Conservation (phyloP, 768 basidiomycete species). For the Tulasnella sp. region DNA sequence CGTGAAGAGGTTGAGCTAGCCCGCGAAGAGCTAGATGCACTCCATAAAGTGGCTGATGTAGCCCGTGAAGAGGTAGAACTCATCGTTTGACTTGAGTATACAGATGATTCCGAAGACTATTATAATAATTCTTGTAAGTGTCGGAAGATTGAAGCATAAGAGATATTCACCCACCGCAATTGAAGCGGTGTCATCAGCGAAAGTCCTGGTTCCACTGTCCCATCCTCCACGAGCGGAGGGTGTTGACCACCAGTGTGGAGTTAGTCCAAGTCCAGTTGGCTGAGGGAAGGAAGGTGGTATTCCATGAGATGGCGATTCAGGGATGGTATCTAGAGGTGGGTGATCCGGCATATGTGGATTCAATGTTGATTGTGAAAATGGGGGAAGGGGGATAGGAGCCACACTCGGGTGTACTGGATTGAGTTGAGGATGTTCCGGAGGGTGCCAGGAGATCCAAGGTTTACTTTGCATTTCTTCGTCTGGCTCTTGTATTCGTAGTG, state of each 20-base stretch:
- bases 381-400: background rate
- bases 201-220: slow-evolving; percentile 41
- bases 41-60: too few species aligned
- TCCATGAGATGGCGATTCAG: too few species aligned
- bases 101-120: slow-evolving; percentile 34
- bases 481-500: too few species aligned
- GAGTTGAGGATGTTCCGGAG: background rate
- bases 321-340: too few species aligned
- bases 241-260: too few species aligned
- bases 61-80: slow-evolving; percentile 62
- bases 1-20: too few species aligned
- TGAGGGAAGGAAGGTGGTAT: too few species aligned
- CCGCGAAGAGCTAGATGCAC: too few species aligned
- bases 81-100: slow-evolving; percentile 63
- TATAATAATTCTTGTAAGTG: slow-evolving; percentile 4
- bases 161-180: slow-evolving; percentile 59
- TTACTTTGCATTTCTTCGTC: slow-evolving; percentile 26
- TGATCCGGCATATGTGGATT: too few species aligned
- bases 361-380: too few species aligned
- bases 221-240: slow-evolving; percentile 10
- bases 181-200: slow-evolving; percentile 64
- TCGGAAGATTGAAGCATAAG: slow-evolving; percentile 19
- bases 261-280: too few species aligned
- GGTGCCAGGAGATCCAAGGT: slow-evolving; percentile 27
- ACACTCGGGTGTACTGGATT: slow-evolving; percentile 1